Evolutionary conservation across 2,329 filamentous ascomycete genomes (phyloP).

Genomic region (Atkinsonella hypoxylon): DNA sequence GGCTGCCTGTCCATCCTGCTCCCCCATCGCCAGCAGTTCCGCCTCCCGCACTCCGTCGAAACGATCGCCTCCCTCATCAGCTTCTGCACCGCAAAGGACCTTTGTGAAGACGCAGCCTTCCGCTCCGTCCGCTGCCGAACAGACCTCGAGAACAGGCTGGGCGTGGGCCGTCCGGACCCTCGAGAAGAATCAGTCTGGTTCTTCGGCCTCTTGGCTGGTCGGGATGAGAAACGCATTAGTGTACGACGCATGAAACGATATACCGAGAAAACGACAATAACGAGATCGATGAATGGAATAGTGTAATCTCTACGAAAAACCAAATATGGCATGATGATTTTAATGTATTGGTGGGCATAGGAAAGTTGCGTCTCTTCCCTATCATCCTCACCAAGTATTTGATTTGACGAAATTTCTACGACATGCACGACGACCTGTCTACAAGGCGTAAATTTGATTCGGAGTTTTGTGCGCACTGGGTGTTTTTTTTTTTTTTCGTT

Average conservation of each 20-base stretch:
- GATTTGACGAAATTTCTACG: too few relatives aligned
- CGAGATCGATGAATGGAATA: conserved; percentile 16
- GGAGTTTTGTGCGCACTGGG: too few relatives aligned
- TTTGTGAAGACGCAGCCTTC: conserved; percentile 64
- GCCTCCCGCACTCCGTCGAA: conserved; percentile 61
- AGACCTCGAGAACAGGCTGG: conserved; percentile 58
- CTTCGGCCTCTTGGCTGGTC: conserved; percentile 30
- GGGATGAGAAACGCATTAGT: conserved; percentile 30
- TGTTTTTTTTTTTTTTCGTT: background rate
- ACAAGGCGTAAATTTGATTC: too few relatives aligned
- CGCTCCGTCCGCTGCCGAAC: conserved; percentile 52
- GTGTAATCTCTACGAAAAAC: background rate
- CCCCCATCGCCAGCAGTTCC: conserved; percentile 46
- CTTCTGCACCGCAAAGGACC: conserved; percentile 61
- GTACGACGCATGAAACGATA: conserved; percentile 32
- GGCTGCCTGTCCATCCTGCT: conserved; percentile 49
- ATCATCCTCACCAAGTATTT: too few relatives aligned
- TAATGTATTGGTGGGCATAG: background rate
- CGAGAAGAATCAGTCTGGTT: conserved; percentile 40
- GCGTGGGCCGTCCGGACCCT: conserved; percentile 33
- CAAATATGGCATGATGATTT: background rate
- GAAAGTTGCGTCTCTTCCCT: too few relatives aligned
- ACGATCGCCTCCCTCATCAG: conserved; percentile 67
- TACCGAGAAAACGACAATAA: conserved; percentile 27
- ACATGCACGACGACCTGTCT: too few relatives aligned